These are phyloP conservation scores for Eleusine indica DNA, from an alignment of 176 grass and related monocot genomes.

Conservation along the genomic window DNA sequence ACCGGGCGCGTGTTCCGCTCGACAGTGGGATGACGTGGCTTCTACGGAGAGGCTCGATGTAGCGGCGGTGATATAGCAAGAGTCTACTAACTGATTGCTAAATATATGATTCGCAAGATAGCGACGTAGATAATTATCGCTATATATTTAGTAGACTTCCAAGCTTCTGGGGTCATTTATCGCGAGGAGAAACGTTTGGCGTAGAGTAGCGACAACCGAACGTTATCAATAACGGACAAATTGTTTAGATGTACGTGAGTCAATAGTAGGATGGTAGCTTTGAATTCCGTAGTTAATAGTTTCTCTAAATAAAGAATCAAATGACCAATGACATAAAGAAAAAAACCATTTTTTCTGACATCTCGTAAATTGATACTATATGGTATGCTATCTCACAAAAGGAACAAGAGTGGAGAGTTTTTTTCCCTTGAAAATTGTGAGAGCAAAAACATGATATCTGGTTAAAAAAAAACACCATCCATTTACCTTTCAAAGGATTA, in stretches of 20 bases:
- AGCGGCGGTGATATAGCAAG: accelerated
- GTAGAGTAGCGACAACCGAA: accelerated
- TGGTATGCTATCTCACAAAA: no score
- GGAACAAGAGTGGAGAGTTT: no score
- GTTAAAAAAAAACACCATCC: no score
- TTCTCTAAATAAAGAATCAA: no score
- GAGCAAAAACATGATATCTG: no score
- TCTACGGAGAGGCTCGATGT: accelerated
- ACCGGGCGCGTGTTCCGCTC: accelerated
- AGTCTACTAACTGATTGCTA: neutral
- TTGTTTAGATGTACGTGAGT: neutral
- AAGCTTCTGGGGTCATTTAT: neutral
- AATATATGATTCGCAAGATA: neutral
- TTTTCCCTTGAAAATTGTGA: no score
- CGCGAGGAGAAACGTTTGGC: accelerated
- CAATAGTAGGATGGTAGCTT: neutral
- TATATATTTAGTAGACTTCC: accelerated
- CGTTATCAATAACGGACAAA: accelerated
- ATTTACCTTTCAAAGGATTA: no score
- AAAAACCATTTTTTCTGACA: no score
- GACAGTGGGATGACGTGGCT: neutral
- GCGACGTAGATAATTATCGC: accelerated
- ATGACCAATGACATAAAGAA: no score
- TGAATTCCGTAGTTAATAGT: neutral
- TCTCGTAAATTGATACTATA: no score